Conservation (phyloP, 805 yeast species). For the Spathaspora sp. region DNA sequence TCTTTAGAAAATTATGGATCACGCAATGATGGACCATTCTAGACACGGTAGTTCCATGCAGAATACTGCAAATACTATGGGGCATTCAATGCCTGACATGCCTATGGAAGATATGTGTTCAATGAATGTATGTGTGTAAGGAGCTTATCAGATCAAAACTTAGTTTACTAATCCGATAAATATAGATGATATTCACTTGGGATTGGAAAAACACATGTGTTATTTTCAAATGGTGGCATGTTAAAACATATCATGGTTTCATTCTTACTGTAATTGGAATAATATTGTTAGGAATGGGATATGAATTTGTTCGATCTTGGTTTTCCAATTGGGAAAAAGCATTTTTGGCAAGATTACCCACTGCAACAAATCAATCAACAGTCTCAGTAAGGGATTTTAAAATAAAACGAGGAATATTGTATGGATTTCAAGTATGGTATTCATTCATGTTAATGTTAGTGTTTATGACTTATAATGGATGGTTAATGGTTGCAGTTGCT, state of each 20-base stretch:
- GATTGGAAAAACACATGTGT: slow-evolving; percentile 70
- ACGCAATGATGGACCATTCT: slow-evolving; percentile 4
- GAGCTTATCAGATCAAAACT: not conserved
- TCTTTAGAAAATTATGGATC: not conserved
- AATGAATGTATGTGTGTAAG: slow-evolving; percentile 43
- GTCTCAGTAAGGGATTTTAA: slow-evolving; percentile 11
- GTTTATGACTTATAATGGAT: slow-evolving; percentile 84
- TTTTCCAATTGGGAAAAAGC: slow-evolving; percentile 25
- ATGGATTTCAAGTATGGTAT: slow-evolving; percentile 66
- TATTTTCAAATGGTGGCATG: slow-evolving; percentile 78
- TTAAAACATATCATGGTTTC: slow-evolving; percentile 49
- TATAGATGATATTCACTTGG: slow-evolving; percentile 73
- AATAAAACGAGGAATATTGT: slow-evolving; percentile 39
- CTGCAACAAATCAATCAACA: slow-evolving; percentile 8
- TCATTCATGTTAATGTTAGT: slow-evolving; percentile 74
- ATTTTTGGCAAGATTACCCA: slow-evolving; percentile 7
- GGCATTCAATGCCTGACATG: slow-evolving; percentile 19
- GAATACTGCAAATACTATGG: too few relatives aligned
- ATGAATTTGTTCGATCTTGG: slow-evolving; percentile 50
- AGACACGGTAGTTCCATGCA: slow-evolving; percentile 6
- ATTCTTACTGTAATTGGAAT: slow-evolving; percentile 50
- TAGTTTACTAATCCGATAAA: not conserved
- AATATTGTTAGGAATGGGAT: slow-evolving; percentile 47
- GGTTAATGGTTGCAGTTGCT: slow-evolving; percentile 74
- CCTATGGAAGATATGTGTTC: slow-evolving; percentile 37